Conservation (phyloP, 2,329 filamentous ascomycete genomes). For the Lachnellula cervina region DNA sequence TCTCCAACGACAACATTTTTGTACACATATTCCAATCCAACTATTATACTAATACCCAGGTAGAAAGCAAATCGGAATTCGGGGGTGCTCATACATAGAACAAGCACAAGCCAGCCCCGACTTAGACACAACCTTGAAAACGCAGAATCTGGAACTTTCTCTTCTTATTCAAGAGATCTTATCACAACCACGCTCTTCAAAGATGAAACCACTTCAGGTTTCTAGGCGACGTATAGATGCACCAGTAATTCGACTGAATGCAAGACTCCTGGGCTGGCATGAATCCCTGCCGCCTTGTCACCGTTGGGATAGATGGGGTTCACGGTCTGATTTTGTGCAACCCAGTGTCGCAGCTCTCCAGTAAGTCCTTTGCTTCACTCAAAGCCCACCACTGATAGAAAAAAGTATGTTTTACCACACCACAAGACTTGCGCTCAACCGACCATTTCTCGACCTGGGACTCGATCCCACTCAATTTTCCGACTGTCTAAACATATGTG, state of each 20-base stretch:
- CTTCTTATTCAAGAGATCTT: not conserved
- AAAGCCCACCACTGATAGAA: not conserved
- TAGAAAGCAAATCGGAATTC: no score
- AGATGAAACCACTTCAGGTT: not conserved
- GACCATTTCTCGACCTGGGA: not conserved
- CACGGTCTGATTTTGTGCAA: constrained; percentile 4
- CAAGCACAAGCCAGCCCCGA: no score
- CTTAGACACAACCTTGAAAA: no score
- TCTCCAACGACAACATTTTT: not conserved
- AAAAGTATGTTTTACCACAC: not conserved
- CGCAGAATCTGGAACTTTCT: no score
- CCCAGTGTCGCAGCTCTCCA: constrained; percentile 10
- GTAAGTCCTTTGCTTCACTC: constrained; percentile 5
- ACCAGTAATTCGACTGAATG: constrained; percentile 6
- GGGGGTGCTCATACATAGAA: no score
- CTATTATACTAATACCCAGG: no score
- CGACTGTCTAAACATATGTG: constrained; percentile 1
- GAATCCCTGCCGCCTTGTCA: constrained; percentile 2
- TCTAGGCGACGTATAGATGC: constrained; percentile 2
- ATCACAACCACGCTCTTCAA: not conserved
- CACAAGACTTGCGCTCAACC: not conserved
- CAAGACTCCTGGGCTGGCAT: constrained; percentile 8
- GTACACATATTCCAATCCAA: not conserved
- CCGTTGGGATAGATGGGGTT: constrained; percentile 13
- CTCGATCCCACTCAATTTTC: not conserved